A percentile compares a stretch with the other conserved stretches of the same genome.
These are phyloP conservation scores for Monoraphidium neglectum DNA, from an alignment of 139 green algal genomes.

Conservation along the genomic window DNA sequence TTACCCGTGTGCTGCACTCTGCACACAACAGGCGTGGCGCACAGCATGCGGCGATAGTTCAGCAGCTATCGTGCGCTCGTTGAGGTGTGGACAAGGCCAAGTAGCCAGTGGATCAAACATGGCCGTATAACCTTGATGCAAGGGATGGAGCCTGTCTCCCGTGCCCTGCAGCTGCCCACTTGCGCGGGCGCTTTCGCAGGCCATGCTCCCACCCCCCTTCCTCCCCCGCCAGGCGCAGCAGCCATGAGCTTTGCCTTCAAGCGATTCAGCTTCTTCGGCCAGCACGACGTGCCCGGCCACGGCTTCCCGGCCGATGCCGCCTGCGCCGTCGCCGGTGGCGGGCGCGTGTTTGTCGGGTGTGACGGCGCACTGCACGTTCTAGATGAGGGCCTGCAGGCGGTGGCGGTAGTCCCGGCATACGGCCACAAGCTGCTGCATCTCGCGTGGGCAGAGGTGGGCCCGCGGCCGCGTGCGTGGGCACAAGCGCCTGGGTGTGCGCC, in stretches of 20 bases:
- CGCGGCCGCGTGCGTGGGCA: neutral
- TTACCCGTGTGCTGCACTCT: too few species aligned
- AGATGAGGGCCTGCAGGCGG: constrained; percentile 29
- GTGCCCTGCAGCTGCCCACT: too few species aligned
- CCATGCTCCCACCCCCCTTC: too few species aligned
- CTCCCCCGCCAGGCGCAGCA: neutral
- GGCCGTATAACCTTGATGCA: too few species aligned
- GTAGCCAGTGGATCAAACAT: too few species aligned
- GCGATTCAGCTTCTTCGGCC: constrained; percentile 75
- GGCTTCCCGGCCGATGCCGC: constrained; percentile 46
- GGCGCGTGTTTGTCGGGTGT: constrained; percentile 58
- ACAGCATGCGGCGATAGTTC: too few species aligned
- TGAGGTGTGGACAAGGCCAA: too few species aligned
- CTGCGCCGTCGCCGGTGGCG: constrained; percentile 34
- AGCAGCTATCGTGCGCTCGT: too few species aligned
- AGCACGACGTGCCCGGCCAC: constrained; percentile 37
- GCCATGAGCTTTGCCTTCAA: constrained; percentile 75
- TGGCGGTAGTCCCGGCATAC: constrained; percentile 41
- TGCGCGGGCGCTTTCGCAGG: too few species aligned
- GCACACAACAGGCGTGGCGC: too few species aligned
- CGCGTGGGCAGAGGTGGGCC: constrained; percentile 40
- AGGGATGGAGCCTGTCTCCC: too few species aligned
- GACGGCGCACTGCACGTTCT: constrained; percentile 54
- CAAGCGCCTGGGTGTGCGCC: neutral
- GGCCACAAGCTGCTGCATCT: constrained; percentile 48